phyloP scores from a whole-genome alignment of 495 filamentous ascomycete genomes.

The Xylaria bambusicola region DNA sequence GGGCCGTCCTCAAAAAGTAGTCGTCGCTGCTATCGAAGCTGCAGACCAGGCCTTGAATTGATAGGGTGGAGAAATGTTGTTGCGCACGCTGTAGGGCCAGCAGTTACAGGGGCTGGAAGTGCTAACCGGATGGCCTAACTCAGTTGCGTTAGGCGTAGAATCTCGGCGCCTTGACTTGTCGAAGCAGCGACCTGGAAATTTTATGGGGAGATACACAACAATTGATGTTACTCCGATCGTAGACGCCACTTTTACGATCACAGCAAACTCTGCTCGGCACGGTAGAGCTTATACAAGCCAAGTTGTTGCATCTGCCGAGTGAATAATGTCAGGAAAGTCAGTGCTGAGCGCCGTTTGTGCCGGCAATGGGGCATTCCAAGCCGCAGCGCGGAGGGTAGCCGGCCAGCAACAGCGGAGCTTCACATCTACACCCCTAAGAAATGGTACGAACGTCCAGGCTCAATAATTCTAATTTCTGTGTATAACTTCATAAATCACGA shows the following conservation, averaged over 20 bases:
- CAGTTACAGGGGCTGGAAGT: neutral
- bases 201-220: slow-evolving; percentile 8
- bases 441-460: slow-evolving; percentile 28
- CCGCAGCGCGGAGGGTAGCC: slow-evolving; percentile 23
- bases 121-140: neutral
- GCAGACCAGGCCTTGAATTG: neutral
- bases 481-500: too few relatives aligned
- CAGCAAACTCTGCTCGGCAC: neutral
- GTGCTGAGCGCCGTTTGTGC: slow-evolving; percentile 26
- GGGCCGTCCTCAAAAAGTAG: slow-evolving; percentile 19
- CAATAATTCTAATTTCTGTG: too few relatives aligned
- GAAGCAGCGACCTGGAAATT: slow-evolving; percentile 24
- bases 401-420: slow-evolving; percentile 25
- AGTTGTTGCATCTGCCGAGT: neutral
- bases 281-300: neutral
- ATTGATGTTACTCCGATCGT: neutral
- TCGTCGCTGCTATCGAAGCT: slow-evolving; percentile 8
- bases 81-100: slow-evolving; percentile 10
- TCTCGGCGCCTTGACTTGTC: slow-evolving; percentile 15
- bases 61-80: slow-evolving; percentile 26
- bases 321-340: slow-evolving; percentile 27
- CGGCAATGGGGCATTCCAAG: slow-evolving; percentile 27
- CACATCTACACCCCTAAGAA: slow-evolving; percentile 25
- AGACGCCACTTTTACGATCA: neutral
- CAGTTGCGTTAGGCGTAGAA: neutral